phyloP scores from a whole-genome alignment of 495 filamentous ascomycete genomes.

The Penicillium turbatum region DNA sequence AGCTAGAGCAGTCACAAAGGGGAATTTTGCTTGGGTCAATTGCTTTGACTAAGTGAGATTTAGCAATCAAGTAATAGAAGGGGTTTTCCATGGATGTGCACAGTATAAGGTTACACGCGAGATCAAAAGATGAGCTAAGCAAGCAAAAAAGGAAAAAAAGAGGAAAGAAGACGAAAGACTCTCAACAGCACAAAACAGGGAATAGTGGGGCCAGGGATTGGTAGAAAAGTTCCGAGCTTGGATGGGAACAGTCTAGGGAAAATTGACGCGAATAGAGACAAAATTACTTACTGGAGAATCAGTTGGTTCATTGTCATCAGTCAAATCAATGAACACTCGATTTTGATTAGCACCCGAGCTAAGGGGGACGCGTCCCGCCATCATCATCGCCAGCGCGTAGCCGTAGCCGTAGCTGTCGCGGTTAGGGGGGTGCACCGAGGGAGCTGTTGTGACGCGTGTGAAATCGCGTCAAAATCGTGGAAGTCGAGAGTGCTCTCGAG shows the following conservation, averaged over 20 bases:
- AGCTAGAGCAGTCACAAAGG: constrained; percentile 4
- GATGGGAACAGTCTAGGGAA: background rate
- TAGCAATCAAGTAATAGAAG: background rate
- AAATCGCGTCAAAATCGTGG: background rate
- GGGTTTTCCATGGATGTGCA: background rate
- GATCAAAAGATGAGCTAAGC: background rate
- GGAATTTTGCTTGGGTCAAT: background rate
- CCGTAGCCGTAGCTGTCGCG: background rate
- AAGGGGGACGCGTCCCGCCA: background rate
- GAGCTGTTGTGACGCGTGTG: background rate
- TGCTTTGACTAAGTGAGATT: background rate
- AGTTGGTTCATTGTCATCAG: background rate
- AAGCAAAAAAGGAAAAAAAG: too few species aligned
- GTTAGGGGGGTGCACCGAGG: background rate
- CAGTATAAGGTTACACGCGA: background rate
- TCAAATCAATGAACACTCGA: constrained; percentile 2
- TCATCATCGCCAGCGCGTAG: background rate
- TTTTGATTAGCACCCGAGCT: background rate
- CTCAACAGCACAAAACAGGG: background rate
- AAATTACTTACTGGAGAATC: background rate
- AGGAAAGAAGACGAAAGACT: too few species aligned
- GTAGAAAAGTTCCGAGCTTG: background rate
- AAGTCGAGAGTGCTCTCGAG: background rate
- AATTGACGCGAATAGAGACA: background rate
- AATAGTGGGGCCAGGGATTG: background rate